Evolutionary conservation across 2,329 filamentous ascomycete species (phyloP), one percentile per base, ranked within the genome.

Genomic region (Diplodia sapinea): DNA sequence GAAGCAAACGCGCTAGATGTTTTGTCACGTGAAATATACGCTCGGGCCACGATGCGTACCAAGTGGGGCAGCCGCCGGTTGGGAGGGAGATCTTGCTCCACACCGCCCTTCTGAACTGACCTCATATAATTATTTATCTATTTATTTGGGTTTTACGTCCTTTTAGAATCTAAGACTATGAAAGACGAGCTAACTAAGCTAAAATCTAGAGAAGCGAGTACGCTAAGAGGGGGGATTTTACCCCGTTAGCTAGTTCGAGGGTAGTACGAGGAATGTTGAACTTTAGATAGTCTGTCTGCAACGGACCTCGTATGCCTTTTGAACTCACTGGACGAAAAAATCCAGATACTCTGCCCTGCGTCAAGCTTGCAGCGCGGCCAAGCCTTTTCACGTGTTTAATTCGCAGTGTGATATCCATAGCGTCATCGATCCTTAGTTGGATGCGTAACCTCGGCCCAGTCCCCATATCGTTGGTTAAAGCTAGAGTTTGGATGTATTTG

Each of bases 381-480:
- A n/a, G 38, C 23, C 13, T 13, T 36, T 52, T 62, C 55, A 52
- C 50, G 36, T 67, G 65, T 47, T 26, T 61, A 17, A 15, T 13
- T 15, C 9, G 17, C 56, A 23, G 26, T 33, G 23, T 62, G 23
- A 54, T 31, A 33, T 67, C 33, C 40, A 61, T 6, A 38, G 61
- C 65, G 65, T 67, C 65, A 67, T 67, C 55, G 36, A 36, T 65
- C 50, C 49, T 26, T 65, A 43, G 50, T 40, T 26, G 8, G 26
- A 55, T 26, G n/a, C n/a, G 8, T 36, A 23, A 63, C 59, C 59
- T 63, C 59, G 57, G 57, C 29, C 20, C 38, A 59, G 38, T 23
- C 38, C 20, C 6, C 20, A 13, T 43, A 3, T 29, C n/a, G 29
- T 3, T 33, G n/a, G n/a, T 17, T 6, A 36, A 23, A 36, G 29